Evolutionary conservation across 192 early-diverging fungal species (phyloP).

Genomic region (Coemansia sp.): DNA sequence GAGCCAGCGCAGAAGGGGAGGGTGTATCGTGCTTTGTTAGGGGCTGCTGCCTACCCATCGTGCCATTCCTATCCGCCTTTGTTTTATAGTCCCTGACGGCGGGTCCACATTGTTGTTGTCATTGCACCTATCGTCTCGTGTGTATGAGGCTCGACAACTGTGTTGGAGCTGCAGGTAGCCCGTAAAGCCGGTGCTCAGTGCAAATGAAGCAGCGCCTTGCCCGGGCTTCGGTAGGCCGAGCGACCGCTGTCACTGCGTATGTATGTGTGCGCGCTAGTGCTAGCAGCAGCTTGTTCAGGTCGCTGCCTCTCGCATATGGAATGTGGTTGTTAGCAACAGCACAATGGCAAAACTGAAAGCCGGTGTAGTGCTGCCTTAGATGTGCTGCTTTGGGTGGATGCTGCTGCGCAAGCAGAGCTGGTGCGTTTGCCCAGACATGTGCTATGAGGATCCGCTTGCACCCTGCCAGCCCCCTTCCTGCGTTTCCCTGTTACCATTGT

Average conservation of each 20-base stretch:
- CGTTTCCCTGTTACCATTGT: not conserved
- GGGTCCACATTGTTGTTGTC: not conserved
- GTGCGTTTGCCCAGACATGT: not conserved
- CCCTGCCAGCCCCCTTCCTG: constrained; percentile 3
- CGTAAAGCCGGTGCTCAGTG: not conserved
- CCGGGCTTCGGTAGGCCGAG: not conserved
- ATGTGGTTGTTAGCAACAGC: constrained; percentile 8
- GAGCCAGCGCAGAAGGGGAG: not conserved
- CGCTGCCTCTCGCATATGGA: not conserved
- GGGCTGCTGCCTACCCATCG: not conserved
- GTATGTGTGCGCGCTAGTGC: not conserved
- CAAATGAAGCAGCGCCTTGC: not conserved
- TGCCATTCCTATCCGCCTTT: not conserved
- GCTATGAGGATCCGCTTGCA: constrained; percentile 3
- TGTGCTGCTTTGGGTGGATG: constrained; percentile 8
- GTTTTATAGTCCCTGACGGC: not conserved
- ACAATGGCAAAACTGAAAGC: constrained; percentile 9
- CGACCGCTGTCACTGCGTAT: not conserved
- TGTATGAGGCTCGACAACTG: not conserved
- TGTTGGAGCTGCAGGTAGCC: not conserved
- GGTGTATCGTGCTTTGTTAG: not conserved
- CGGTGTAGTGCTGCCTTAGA: constrained; percentile 13
- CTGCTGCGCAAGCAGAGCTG: not conserved
- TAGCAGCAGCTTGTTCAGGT: not conserved
- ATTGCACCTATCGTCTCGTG: not conserved